Evolutionary conservation across 2,329 filamentous ascomycete species (phyloP), one percentile per base, ranked within the genome.

Genomic region (Trichoderma afroharzianum): DNA sequence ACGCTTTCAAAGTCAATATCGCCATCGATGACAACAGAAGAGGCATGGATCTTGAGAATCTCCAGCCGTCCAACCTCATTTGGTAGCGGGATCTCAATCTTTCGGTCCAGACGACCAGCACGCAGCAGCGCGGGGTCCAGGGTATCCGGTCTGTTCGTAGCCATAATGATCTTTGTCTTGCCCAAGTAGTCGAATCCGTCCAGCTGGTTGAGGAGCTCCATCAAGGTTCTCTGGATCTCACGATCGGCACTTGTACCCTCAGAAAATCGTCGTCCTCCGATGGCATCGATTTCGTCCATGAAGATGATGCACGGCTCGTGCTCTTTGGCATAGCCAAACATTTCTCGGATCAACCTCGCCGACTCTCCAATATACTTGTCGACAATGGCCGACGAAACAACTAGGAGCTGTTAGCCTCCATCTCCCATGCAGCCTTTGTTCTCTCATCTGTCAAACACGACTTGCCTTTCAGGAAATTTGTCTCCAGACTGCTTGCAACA

Each of bases 121-220:
- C 95, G 91, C 70, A 99, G 87, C 77, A 99, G 86, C 1, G 95
- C 95, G 39, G 95, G 95, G 80, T 99, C 95, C 63, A 99, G 89
- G 1, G 95, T 98, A 82, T 98, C 95, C 15, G 95, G 96, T 83
- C 96, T 88, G 87, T 99, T 99, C 72, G 96, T 98, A 47, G 95
- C 96, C 97, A 99, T 99, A 85, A 99, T 99, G 81, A 99, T 99
- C 87, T 99, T 99, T 70, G 96, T 99, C 88, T 99, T 98, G 77
- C 97, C 96, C 47, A 99, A 88, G 84, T 99, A 99, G 84, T 99
- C 96, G 85, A 99, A 99, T 76, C 97, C 96, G 81, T 99, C 96
- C 68, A 99, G 90, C 83, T 99, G 96, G 84, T 99, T 99, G 74
- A 99, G 91, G 70, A 99, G 88, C 83, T 99, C 96, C 96, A 99